Base-by-base conservation (phyloP, 768 basidiomycete species). In the Gelatoporia subvermispora region DNA sequence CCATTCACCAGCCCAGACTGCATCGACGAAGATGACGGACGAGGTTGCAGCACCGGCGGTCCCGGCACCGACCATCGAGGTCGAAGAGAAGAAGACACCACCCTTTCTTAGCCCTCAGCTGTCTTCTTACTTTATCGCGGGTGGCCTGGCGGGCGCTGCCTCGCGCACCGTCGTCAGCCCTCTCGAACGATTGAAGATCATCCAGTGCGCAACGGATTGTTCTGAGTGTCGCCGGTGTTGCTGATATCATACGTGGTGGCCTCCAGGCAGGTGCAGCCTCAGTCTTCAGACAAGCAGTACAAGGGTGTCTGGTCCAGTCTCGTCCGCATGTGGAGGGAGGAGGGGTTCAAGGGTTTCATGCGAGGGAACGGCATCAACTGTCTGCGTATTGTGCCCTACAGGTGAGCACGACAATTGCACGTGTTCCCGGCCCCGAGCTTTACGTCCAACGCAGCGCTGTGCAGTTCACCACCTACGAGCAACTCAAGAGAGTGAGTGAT, bases 291-390 rank as follows among this genome's bases (percentile, higher is more conserved):
- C 54, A 67, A 72, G 43, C 85, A 86, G 59, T 94, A 94, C 68
- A 82, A 75, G 57, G 92, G 92, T 17, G 91, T 94, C 31, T 90
- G 84, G 81, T 70, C 79, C 16, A 89, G 88, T 56, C 77, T 95
- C 39, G 76, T 77, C 16, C 81, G 94, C 53, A 94, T 94, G 83
- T 97, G 91, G 88, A 69, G 72, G 54, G 93, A 97, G 64, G 95
- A 98, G 66, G 95, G 95, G 8, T 84, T 94, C 67, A 79, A 68
- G 64, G 95, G 94, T 11, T 93, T 82, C 66, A 93, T 97, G 93
- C 75, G 90, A 56, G 95, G 95, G 3, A 97, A 97, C 57, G 81
- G 84, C 35, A 86, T 94, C 63, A 94, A 93, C 68, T 92, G 90
- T 67, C 58, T 93, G 58, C 77, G 95, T 49, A 98, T 98, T 57